Conservation (phyloP, 2,329 filamentous ascomycete species). For the Aspergillus costaricaensis region DNA sequence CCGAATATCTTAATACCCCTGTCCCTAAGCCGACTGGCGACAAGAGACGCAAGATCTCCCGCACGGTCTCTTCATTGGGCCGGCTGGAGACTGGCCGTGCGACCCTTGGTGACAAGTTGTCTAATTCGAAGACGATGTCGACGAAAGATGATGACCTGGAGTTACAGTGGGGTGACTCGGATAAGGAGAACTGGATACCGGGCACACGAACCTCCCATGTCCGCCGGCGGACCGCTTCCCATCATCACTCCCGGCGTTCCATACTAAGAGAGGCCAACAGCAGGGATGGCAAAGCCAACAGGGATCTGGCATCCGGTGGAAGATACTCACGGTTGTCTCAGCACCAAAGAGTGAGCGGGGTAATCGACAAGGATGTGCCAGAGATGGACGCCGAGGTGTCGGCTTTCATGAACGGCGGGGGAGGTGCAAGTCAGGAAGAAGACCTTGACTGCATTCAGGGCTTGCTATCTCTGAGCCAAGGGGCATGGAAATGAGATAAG, state of each 20-base stretch:
- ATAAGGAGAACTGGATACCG: constrained; percentile 88
- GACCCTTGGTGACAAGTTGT: constrained; percentile 41
- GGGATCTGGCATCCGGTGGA: constrained; percentile 25
- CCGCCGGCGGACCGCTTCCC: constrained; percentile 35
- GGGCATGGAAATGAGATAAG: constrained; percentile 71
- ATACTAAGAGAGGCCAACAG: constrained; percentile 49
- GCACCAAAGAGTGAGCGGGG: constrained; percentile 27
- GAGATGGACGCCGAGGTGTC: constrained; percentile 66
- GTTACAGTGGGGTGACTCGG: constrained; percentile 69
- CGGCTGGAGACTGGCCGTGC: constrained; percentile 56
- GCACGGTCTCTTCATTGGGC: constrained; percentile 63
- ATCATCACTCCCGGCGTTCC: constrained; percentile 35
- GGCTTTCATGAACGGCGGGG: constrained; percentile 67
- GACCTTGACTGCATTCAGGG: constrained; percentile 89
- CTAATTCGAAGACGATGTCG: constrained; percentile 29
- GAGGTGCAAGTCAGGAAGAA: constrained; percentile 66
- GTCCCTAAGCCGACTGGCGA: constrained; percentile 46
- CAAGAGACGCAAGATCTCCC: constrained; percentile 65
- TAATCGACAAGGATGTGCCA: constrained; percentile 39
- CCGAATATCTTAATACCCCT: constrained; percentile 50
- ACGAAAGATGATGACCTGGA: constrained; percentile 42
- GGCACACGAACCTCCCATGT: constrained; percentile 47
- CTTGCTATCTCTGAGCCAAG: constrained; percentile 84
- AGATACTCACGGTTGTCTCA: constrained; percentile 32
- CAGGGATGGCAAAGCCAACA: constrained; percentile 28